These are phyloP conservation scores for Globisporangium polare DNA, from an alignment of 352 stramenopile species.

Conservation along the genomic window DNA sequence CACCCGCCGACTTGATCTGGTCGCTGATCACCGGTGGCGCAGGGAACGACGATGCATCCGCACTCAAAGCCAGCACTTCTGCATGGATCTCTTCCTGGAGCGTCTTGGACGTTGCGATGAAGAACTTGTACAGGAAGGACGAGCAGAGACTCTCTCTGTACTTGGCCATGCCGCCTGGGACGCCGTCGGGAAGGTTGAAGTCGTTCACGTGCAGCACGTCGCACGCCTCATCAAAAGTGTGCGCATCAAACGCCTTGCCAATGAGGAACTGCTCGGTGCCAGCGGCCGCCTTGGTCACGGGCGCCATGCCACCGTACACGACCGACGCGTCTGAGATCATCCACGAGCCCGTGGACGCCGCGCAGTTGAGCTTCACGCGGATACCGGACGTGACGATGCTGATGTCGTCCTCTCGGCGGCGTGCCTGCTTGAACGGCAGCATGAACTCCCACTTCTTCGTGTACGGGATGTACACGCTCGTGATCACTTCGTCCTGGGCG, in stretches of 20 bases:
- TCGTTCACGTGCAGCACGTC: slow-evolving; percentile 82
- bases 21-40: slow-evolving; percentile 27
- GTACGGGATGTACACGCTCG: slow-evolving; percentile 88
- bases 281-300: slow-evolving; percentile 52
- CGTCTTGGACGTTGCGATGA: slow-evolving; percentile 58
- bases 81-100: slow-evolving; percentile 40
- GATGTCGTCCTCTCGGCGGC: slow-evolving; percentile 96
- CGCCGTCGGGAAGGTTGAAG: slow-evolving; percentile 87
- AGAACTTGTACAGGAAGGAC: slow-evolving; percentile 96
- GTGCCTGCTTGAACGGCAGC: slow-evolving; percentile 94
- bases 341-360: slow-evolving; percentile 66
- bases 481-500: slow-evolving; percentile 88
- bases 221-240: slow-evolving; percentile 83
- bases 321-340: slow-evolving; percentile 55
- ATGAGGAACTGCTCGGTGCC: slow-evolving; percentile 67
- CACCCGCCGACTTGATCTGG: slow-evolving; percentile 40
- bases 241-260: slow-evolving; percentile 72
- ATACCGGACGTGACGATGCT: slow-evolving; percentile 96
- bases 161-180: slow-evolving; percentile 92
- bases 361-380: slow-evolving; percentile 72
- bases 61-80: slow-evolving; percentile 11
- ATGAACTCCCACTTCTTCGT: slow-evolving; percentile 90
- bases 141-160: slow-evolving; percentile 93
- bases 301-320: slow-evolving; percentile 70
- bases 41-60: slow-evolving; percentile 16